Evolutionary conservation across 2,329 filamentous ascomycete species (phyloP).

Genomic region (Fusarium tupiense): DNA sequence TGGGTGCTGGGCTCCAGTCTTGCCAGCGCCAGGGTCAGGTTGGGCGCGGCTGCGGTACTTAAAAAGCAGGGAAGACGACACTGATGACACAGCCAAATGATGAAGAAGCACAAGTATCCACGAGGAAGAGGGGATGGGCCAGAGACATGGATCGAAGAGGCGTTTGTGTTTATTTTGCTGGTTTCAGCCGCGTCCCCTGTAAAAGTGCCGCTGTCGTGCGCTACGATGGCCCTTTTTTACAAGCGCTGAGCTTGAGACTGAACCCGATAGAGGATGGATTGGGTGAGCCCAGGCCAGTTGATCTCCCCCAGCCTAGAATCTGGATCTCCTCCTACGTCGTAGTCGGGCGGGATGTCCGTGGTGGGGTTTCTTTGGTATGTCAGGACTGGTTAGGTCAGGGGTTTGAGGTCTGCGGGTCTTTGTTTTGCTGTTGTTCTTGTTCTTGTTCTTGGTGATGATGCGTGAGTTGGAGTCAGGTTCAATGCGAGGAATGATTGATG

Average conservation of each 20-base stretch:
- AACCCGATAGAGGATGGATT: not conserved
- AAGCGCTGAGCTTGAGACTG: slow-evolving; percentile 5
- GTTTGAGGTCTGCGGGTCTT: slow-evolving; percentile 28
- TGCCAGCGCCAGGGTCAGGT: slow-evolving; percentile 10
- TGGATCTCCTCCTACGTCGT: slow-evolving; percentile 23
- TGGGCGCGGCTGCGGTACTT: slow-evolving; percentile 34
- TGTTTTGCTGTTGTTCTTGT: not conserved
- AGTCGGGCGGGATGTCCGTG: slow-evolving; percentile 33
- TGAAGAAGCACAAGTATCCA: slow-evolving; percentile 21
- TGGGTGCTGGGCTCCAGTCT: slow-evolving; percentile 10
- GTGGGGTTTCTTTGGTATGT: slow-evolving; percentile 30
- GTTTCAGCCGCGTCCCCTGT: slow-evolving; percentile 34
- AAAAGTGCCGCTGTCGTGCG: slow-evolving; percentile 12
- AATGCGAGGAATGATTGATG: slow-evolving; percentile 26
- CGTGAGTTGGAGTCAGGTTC: not conserved
- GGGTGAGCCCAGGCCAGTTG: slow-evolving; percentile 26
- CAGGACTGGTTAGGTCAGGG: slow-evolving; percentile 31
- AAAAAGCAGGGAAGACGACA: slow-evolving; percentile 19
- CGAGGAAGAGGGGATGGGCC: not conserved
- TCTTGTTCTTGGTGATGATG: slow-evolving; percentile 5
- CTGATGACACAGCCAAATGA: slow-evolving; percentile 15
- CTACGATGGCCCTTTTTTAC: slow-evolving; percentile 7
- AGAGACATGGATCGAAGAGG: slow-evolving; percentile 1
- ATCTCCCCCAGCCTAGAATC: slow-evolving; percentile 20
- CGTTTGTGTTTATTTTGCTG: slow-evolving; percentile 31